phyloP scores from a whole-genome alignment of 2,329 filamentous ascomycete genomes.

The Claviceps humidiphila region DNA sequence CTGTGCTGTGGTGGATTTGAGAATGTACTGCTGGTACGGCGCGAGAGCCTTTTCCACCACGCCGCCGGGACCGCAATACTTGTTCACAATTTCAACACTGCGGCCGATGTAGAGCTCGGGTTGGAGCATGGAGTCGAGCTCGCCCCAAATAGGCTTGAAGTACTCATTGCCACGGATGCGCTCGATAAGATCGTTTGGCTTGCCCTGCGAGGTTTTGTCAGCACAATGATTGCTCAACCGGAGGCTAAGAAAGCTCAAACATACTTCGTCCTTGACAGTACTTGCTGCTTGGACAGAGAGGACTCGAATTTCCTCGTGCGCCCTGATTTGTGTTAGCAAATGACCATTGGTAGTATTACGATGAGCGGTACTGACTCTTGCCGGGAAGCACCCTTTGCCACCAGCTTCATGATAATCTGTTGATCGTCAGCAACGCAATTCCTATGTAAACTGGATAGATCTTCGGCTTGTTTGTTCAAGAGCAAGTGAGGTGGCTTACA shows the following conservation, averaged over 20 bases:
- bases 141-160: slow-evolving; percentile 58
- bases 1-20: slow-evolving; percentile 3
- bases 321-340: slow-evolving; percentile 17
- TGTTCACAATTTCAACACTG: slow-evolving; percentile 30
- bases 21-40: slow-evolving; percentile 25
- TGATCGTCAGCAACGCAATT: slow-evolving; percentile 7
- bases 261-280: slow-evolving; percentile 35
- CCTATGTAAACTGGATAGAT: too few species aligned
- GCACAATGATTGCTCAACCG: neutral
- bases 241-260: neutral
- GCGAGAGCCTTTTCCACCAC: slow-evolving; percentile 24
- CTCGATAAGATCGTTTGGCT: slow-evolving; percentile 69
- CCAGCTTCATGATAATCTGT: slow-evolving; percentile 62
- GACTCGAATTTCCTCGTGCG: slow-evolving; percentile 78
- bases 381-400: slow-evolving; percentile 54
- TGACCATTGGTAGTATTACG: neutral
- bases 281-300: slow-evolving; percentile 62
- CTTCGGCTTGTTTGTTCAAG: neutral
- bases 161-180: slow-evolving; percentile 60
- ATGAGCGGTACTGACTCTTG: slow-evolving; percentile 38
- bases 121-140: slow-evolving; percentile 56
- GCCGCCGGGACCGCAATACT: slow-evolving; percentile 27
- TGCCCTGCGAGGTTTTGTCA: slow-evolving; percentile 29
- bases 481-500: neutral
- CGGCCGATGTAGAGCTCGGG: slow-evolving; percentile 40